Evolutionary conservation across 139 green algal genomes (phyloP).

Genomic region (Haematococcus sp.): DNA sequence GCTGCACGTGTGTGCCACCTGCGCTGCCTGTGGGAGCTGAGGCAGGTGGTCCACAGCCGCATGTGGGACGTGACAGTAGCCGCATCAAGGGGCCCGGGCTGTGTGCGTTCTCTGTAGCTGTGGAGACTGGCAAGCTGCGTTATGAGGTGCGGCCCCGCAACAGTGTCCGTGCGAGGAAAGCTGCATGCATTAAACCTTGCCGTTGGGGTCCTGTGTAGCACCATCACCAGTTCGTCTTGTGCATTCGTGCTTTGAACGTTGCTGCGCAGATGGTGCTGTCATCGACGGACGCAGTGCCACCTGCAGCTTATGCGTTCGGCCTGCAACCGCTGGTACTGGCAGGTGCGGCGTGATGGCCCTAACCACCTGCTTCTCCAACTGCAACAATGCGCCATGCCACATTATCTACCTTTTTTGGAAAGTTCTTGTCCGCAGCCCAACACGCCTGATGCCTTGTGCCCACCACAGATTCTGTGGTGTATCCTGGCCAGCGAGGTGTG

Average conservation of each 20-base stretch:
- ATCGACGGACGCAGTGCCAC: neutral
- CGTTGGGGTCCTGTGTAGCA: too few relatives aligned
- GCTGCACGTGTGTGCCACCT: neutral
- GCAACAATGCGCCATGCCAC: too few relatives aligned
- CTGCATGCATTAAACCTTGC: too few relatives aligned
- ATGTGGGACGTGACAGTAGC: neutral
- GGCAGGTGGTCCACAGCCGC: too few relatives aligned
- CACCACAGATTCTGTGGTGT: neutral
- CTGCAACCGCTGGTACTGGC: neutral
- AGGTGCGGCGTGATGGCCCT: too few relatives aligned
- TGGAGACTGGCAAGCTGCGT: neutral
- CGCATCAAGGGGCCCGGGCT: constrained; percentile 4
- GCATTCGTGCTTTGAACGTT: too few relatives aligned
- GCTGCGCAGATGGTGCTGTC: neutral
- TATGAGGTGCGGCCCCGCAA: neutral
- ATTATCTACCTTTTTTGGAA: too few relatives aligned
- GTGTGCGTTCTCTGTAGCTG: neutral
- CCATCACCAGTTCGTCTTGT: too few relatives aligned
- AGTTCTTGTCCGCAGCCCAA: too few relatives aligned
- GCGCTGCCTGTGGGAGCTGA: neutral
- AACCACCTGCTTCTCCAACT: too few relatives aligned
- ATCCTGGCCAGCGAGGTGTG: neutral
- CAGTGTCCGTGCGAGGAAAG: too few relatives aligned
- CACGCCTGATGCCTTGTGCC: too few relatives aligned
- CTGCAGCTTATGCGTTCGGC: neutral